Conservation (phyloP, 73 alveolate species). For the Paramecium pentaurelia region DNA sequence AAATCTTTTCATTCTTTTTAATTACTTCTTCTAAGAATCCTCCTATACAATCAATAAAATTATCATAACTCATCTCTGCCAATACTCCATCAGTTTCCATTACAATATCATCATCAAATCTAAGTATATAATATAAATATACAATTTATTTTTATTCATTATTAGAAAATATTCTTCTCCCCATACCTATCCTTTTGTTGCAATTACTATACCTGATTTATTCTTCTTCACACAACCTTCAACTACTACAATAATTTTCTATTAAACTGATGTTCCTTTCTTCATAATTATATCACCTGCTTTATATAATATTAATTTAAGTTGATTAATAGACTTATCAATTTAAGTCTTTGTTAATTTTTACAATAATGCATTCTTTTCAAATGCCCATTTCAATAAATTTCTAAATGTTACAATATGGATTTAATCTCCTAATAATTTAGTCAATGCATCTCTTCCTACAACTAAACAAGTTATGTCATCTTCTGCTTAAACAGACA, state of each 20-base stretch:
- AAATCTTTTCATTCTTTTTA: slow-evolving; percentile 28
- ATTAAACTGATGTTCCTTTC: slow-evolving; percentile 21
- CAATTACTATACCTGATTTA: slow-evolving; percentile 44
- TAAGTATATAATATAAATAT: background rate
- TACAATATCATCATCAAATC: slow-evolving; percentile 53
- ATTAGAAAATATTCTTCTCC: slow-evolving; percentile 49
- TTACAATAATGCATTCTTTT: background rate
- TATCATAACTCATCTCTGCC: background rate
- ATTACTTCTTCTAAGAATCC: slow-evolving; percentile 44
- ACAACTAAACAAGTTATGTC: slow-evolving; percentile 56
- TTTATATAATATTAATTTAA: slow-evolving; percentile 10
- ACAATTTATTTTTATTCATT: background rate
- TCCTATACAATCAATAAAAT: background rate
- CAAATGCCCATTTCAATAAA: background rate
- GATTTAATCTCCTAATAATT: slow-evolving; percentile 55
- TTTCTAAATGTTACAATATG: background rate
- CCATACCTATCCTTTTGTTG: slow-evolving; percentile 54
- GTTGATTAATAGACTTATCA: background rate
- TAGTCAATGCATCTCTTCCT: slow-evolving; percentile 59
- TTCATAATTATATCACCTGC: slow-evolving; percentile 52
- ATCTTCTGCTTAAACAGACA: slow-evolving; percentile 51
- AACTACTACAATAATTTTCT: background rate
- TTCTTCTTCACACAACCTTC: background rate
- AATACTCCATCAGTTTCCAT: slow-evolving; percentile 17
- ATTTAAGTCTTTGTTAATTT: background rate